Base-by-base conservation (phyloP, 2,329 filamentous ascomycete species). In the Neopestalotiopsis sp. region DNA sequence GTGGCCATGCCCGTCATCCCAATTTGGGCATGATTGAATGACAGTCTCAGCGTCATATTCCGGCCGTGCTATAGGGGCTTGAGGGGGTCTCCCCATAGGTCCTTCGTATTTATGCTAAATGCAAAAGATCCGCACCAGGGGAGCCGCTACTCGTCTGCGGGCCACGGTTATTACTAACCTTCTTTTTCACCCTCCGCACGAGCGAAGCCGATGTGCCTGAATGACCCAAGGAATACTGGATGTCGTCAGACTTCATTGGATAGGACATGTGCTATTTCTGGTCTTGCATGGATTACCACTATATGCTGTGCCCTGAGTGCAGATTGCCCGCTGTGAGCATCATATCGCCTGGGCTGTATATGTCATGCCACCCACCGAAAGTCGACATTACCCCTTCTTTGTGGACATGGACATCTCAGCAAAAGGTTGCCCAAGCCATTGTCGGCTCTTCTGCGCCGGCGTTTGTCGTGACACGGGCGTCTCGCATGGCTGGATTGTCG, bases 151-250 rank as follows among this genome's bases (percentile, higher is more conserved):
- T 17, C 45, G 45, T 53, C 45, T 53, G n/a, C 45, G 45, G 45
- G 45, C 17, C n/a, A 53, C 45, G 45, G 45, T 17, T 17, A 17
- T 20, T 53, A 20, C n/a, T 20, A 53, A 9, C 45, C 45, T 20
- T 53, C 17, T 17, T 53, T 20, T 28, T 28, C 24, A 28, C 24
- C 45, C 45, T 53, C 45, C 45, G 45, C 45, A 9, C 45, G 17
- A 53, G 45, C 45, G 45, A 53, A 53, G 45, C 45, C n/a, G 45
- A 53, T 53, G 45, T 53, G 45, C 45, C 45, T 53, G 45, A 53
- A 53, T 53, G 34, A 38, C n/a, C 45, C 45, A 53, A n/a, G 9
- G n/a, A 20, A 14, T 53, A n/a, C 45, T 17, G 45, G 45, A 28
- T 9, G 17, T 5, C n/a, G 45, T 5, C 17, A 20, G 45, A 20